A percentile compares a stretch with the other conserved stretches of the same genome.
These are phyloP conservation scores for Pyrenochaeta sp. DNA, from an alignment of 2,329 filamentous ascomycete species.

Conservation along the genomic window DNA sequence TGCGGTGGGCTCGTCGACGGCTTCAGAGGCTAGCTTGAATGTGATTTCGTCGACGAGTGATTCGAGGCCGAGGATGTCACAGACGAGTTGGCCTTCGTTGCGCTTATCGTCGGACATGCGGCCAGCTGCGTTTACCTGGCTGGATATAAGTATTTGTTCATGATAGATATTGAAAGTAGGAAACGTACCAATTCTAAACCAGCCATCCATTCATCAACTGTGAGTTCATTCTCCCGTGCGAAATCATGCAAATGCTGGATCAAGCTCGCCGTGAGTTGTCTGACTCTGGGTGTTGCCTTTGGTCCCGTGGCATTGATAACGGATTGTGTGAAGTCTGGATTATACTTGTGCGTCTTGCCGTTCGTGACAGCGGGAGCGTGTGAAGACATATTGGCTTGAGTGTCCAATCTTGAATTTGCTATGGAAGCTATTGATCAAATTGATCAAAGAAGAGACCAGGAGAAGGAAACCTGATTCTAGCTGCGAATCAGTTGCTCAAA, in stretches of 20 bases:
- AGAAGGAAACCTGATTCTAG: too few species aligned
- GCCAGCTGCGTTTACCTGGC: conserved; percentile 66
- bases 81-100: conserved; percentile 69
- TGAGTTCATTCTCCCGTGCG: conserved; percentile 77
- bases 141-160: conserved; percentile 11
- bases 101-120: conserved; percentile 68
- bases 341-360: conserved; percentile 59
- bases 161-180: too few species aligned
- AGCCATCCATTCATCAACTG: conserved; percentile 78
- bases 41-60: conserved; percentile 80
- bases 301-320: conserved; percentile 77
- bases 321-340: conserved; percentile 77
- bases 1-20: conserved; percentile 64
- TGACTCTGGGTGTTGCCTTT: conserved; percentile 69
- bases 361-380: conserved; percentile 23
- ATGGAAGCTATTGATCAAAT: too few species aligned
- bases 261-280: conserved; percentile 68
- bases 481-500: too few species aligned
- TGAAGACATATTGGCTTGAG: conserved; percentile 21
- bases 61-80: conserved; percentile 66
- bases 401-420: not conserved
- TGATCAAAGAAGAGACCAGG: not conserved
- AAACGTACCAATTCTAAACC: conserved; percentile 70
- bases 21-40: conserved; percentile 66
- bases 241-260: conserved; percentile 81